phyloP scores from a whole-genome alignment of 2,329 filamentous ascomycete species.

The Sarocladium brachiariae region DNA sequence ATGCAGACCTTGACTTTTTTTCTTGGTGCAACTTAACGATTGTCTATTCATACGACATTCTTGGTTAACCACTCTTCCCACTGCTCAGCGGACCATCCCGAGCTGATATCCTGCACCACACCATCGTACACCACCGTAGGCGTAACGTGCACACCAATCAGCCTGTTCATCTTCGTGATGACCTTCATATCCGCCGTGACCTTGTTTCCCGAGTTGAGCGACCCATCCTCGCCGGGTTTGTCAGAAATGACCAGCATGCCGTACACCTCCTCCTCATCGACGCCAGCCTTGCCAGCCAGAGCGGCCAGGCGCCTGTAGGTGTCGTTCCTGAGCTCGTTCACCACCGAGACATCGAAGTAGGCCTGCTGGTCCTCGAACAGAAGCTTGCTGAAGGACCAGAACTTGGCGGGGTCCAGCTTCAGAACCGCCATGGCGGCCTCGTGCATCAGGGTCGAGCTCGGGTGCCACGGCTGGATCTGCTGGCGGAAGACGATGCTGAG shows the following conservation, averaged over 20 bases:
- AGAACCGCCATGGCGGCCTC: slow-evolving; percentile 82
- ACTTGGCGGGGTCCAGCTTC: slow-evolving; percentile 59
- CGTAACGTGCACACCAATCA: slow-evolving; percentile 81
- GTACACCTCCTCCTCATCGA: slow-evolving; percentile 66
- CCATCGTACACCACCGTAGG: slow-evolving; percentile 88
- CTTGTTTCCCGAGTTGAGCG: slow-evolving; percentile 70
- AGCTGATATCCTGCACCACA: slow-evolving; percentile 73
- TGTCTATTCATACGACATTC: slow-evolving; percentile 34
- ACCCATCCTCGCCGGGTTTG: slow-evolving; percentile 58
- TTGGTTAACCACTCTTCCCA: slow-evolving; percentile 78
- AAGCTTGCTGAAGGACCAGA: slow-evolving; percentile 70
- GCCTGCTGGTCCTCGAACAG: slow-evolving; percentile 61
- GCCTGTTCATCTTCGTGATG: slow-evolving; percentile 69
- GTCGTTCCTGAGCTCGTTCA: slow-evolving; percentile 75
- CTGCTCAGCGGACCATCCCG: slow-evolving; percentile 69
- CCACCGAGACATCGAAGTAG: slow-evolving; percentile 80
- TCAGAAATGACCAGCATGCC: slow-evolving; percentile 61
- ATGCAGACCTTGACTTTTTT: no score
- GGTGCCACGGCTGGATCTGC: slow-evolving; percentile 94
- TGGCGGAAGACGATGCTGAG: slow-evolving; percentile 80
- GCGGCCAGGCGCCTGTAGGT: slow-evolving; percentile 76
- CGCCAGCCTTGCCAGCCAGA: slow-evolving; percentile 60
- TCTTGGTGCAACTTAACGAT: no score
- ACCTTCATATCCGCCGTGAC: slow-evolving; percentile 83
- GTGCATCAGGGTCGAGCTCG: slow-evolving; percentile 71